Base-by-base conservation (phyloP, 345 rosid genomes). In the Melaleuca quinquenervia region DNA sequence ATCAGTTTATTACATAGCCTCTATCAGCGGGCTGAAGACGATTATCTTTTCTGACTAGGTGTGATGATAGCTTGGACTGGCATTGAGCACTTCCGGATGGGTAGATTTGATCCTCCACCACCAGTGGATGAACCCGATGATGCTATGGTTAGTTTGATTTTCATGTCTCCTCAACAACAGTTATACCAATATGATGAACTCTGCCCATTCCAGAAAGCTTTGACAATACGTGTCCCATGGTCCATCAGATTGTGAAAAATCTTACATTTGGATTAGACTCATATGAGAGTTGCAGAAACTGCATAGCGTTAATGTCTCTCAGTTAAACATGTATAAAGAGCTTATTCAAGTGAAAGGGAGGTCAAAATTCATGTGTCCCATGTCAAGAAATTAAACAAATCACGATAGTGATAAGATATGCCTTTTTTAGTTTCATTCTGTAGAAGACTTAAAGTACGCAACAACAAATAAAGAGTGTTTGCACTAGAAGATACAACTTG, bases 1-100 rank as follows among this genome's bases (percentile, higher is more conserved):
- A 70, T 70, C 16, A 32, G 24, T 22, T 16, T 32, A 24, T 0
- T 32, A 16, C 11, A 32, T 64, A 32, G 45, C 78, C 78, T 36
- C 78, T 70, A 16, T 24, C 78, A 18, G 78, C 11, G 12, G 13
- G 48, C 78, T 70, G 45, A 70, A 70, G 78, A 70, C 48, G 18
- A 16, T 70, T 18, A 18, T 70, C 48, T 70, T 70, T 16, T 14
- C n/a, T 90, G 78, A 36, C 3, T 82, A 97, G 99, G 99, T 76
- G 98, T 93, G 83, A 97, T 97, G 99, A 92, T 97, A 86, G 99
- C 99, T 87, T 97, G 99, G 99, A 96, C 99, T 75, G 99, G 99
- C 82, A 94, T 97, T 3, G 99, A 97, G 91, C 96, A 97, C 90
- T 94, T 95, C 83, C 89, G 93, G 84, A 89, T 88, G 88, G 99